Percentiles rank a stretch among this genome's conserved stretches.
Conservation (phyloP, 495 filamentous ascomycete genomes). For the Lindgomyces ingoldianus region DNA sequence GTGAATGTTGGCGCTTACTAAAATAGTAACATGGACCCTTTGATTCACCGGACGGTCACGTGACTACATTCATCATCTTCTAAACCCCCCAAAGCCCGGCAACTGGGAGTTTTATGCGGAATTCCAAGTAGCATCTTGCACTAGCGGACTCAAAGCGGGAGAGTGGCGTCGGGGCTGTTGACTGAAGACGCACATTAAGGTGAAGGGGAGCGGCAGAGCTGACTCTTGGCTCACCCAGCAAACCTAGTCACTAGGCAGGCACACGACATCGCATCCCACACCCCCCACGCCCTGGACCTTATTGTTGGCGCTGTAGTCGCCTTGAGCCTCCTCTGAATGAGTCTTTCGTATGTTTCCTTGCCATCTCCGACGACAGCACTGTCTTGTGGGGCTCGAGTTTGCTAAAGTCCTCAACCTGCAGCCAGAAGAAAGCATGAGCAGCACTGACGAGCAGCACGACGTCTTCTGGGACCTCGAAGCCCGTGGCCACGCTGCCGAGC, state of each 20-base stretch:
- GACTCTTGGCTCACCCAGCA: not conserved
- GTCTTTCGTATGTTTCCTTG: conserved; percentile 34
- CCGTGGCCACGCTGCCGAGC: conserved; percentile 10
- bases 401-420: conserved; percentile 29
- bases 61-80: no score
- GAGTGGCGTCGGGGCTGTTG: no score
- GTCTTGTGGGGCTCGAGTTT: conserved; percentile 34
- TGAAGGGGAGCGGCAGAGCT: no score
- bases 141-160: no score
- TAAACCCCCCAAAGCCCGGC: no score
- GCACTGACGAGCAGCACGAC: conserved; percentile 4
- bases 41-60: no score
- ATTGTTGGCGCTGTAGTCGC: conserved; percentile 29
- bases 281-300: conserved; percentile 15
- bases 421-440: conserved; percentile 34
- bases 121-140: no score
- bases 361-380: conserved; percentile 35
- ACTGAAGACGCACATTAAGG: no score
- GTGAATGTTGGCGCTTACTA: not conserved
- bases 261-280: conserved; percentile 26
- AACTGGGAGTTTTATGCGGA: no score
- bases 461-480: conserved; percentile 24
- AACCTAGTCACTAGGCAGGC: conserved; percentile 2
- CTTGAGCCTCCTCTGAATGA: conserved; percentile 31
- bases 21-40: not conserved